phyloP scores from a whole-genome alignment of 306 rosid species.

The Mucuna pruriens region DNA sequence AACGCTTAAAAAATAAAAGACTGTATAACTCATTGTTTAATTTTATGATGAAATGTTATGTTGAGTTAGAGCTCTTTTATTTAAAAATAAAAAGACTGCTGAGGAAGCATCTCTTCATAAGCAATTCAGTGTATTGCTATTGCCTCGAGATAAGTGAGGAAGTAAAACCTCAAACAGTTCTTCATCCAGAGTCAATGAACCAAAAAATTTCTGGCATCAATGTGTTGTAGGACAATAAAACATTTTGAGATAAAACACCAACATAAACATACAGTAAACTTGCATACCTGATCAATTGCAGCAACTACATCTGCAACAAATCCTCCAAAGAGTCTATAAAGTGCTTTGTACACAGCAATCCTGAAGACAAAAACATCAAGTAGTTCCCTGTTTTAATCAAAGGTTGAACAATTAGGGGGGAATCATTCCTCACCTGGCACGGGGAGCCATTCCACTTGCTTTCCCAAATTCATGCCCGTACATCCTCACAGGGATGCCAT shows the following conservation, averaged over 20 bases:
- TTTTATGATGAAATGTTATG: constrained; percentile 14
- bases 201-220: constrained; percentile 4
- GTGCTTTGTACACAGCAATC: constrained; percentile 99
- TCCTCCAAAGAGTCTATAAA: constrained; percentile 95
- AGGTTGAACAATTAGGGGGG: constrained; percentile 13
- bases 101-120: constrained; percentile 2
- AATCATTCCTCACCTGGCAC: constrained; percentile 83
- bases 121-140: constrained; percentile 21
- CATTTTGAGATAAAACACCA: constrained; percentile 14
- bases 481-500: constrained; percentile 95
- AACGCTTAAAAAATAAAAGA: background rate
- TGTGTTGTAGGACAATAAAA: background rate
- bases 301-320: constrained; percentile 98
- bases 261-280: constrained; percentile 13
- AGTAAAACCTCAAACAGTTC: background rate
- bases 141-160: background rate
- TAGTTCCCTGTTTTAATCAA: constrained; percentile 35
- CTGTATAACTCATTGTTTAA: constrained; percentile 18
- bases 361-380: constrained; percentile 55
- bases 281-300: constrained; percentile 91
- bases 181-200: constrained; percentile 1
- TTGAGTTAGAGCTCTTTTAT: background rate
- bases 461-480: constrained; percentile 95
- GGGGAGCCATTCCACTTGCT: constrained; percentile 99
- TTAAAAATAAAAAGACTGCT: background rate